Evolutionary conservation across 202 grass and related monocot species (phyloP).

Genomic region (Carex sylvatica): DNA sequence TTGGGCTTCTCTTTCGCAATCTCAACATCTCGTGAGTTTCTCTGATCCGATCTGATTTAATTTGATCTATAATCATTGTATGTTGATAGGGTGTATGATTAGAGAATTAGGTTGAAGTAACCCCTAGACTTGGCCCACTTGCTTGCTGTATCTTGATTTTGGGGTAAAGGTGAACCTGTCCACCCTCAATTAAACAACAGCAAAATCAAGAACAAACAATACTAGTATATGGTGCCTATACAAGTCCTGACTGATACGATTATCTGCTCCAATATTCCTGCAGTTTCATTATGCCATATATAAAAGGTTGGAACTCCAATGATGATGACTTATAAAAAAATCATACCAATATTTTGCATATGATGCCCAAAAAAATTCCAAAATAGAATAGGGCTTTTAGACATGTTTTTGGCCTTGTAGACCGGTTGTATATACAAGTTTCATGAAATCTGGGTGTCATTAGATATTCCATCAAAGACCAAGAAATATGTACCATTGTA

Average conservation of each 20-base stretch:
- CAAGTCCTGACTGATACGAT: neutral
- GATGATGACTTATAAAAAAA: neutral
- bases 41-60: neutral
- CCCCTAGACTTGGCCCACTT: neutral
- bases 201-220: neutral
- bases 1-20: constrained; percentile 91
- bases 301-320: neutral
- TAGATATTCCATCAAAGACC: neutral
- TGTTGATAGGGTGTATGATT: neutral
- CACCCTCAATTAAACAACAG: neutral
- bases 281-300: neutral
- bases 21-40: constrained; percentile 71
- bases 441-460: no score
- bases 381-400: neutral
- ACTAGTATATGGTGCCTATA: neutral
- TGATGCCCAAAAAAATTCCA: neutral
- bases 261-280: neutral
- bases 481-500: neutral
- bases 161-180: neutral
- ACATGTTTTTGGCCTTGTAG: neutral
- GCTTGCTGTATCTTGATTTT: constrained; percentile 2
- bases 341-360: neutral
- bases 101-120: neutral
- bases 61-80: neutral
- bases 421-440: neutral